Evolutionary conservation across 306 rosid genomes (phyloP).

Genomic region (Cercis canadensis): DNA sequence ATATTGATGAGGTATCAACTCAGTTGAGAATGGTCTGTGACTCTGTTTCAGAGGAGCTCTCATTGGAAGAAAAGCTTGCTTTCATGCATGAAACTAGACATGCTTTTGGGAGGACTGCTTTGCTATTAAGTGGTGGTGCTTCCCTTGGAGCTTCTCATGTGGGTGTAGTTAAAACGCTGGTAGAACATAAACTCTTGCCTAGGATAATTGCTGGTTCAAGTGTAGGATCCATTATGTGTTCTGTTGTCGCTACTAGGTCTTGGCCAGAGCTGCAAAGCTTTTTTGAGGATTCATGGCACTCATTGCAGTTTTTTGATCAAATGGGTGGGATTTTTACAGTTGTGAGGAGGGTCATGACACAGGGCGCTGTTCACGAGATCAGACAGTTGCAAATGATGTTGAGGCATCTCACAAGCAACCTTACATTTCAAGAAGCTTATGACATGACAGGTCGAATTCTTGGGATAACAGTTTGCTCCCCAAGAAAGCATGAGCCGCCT

Average conservation of each 20-base stretch:
- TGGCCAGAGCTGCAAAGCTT: conserved; percentile 98
- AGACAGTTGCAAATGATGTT: conserved; percentile 89
- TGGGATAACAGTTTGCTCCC: conserved; percentile 96
- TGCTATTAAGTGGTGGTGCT: conserved; percentile 97
- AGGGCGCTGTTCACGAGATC: conserved; percentile 93
- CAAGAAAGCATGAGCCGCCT: conserved; percentile 97
- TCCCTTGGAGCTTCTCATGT: conserved; percentile 94
- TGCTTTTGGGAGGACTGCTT: conserved; percentile 95
- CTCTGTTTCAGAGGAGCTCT: conserved; percentile 82
- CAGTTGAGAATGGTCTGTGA: conserved; percentile 94
- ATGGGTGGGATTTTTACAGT: conserved; percentile 92
- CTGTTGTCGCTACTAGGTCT: conserved; percentile 92
- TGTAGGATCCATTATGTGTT: conserved; percentile 94
- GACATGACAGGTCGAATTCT: conserved; percentile 98
- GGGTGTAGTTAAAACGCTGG: conserved; percentile 87
- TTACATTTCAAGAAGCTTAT: conserved; percentile 97
- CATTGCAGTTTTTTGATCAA: conserved; percentile 87
- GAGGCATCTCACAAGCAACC: conserved; percentile 87
- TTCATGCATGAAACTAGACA: conserved; percentile 97
- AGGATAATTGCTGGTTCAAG: conserved; percentile 97
- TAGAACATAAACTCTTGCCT: conserved; percentile 89
- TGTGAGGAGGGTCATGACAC: conserved; percentile 82
- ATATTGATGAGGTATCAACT: conserved; percentile 82
- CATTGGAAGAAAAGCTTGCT: conserved; percentile 86
- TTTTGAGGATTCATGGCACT: conserved; percentile 88